Base-by-base conservation (phyloP, 345 rosid species). In the Angophora floribunda region DNA sequence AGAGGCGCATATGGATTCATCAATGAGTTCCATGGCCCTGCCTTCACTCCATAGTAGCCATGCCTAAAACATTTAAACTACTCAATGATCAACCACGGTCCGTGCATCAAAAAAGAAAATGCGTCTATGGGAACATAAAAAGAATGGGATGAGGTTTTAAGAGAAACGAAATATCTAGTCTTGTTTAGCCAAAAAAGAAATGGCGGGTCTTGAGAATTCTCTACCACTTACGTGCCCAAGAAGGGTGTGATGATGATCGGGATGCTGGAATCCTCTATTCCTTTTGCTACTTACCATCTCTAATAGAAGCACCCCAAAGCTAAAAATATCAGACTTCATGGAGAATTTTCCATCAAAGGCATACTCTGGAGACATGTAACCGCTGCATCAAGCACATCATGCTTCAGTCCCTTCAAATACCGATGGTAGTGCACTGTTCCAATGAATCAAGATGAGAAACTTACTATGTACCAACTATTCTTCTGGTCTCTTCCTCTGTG, bases 251-350 rank as follows among this genome's bases (percentile, higher is more conserved):
- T 86, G 61, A 44, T 84, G 89, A 61, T 91, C 88, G 17, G 89
- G 51, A 12, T 89, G 91, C 82, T 91, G 67, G 89, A 93, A 94
- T 41, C 95, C 90, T 67, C 89, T 94, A 85, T 92, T 93, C 88
- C 90, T 93, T 86, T 90, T 91, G 63, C 95, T 94, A 70, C 92
- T 92, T 24, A 93, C n/a, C 10, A 93, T 91, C 92, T 30, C 78
- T 7, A 65, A 15, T 11, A 30, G 7, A 14, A 65, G 78, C 78
- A 65, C 78, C 32, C 78, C 78, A 30, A 65, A 65, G 44, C 78
- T 17, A 0, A 65, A 65, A 30, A 30, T 19, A 15, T 65, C 44
- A 1, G 41, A 30, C 85, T 93, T 94, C 78, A 65, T 21, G 30
- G 21, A 65, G 78, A 65, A 65, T 65, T 65, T 30, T 13, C 78